Evolutionary conservation across 257 asterid genomes (phyloP).

Genomic region (Fraxinus anomala): DNA sequence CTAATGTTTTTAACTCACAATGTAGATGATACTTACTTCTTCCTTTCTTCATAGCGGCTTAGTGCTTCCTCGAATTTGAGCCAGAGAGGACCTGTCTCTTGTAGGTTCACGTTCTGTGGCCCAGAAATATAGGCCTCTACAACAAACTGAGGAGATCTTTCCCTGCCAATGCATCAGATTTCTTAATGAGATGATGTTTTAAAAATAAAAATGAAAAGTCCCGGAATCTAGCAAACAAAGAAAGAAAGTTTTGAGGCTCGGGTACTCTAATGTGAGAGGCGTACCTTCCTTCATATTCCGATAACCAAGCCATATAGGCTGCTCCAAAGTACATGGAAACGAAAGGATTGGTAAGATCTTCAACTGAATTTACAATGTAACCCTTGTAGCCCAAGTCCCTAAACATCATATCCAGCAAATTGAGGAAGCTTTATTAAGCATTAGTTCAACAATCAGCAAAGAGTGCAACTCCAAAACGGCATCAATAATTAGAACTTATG

Average conservation of each 20-base stretch:
- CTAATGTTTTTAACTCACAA: background rate
- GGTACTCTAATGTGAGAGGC: background rate
- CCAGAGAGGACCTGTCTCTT: slow-evolving; percentile 65
- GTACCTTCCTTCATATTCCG: slow-evolving; percentile 88
- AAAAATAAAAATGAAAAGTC: background rate
- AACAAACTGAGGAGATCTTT: slow-evolving; percentile 66
- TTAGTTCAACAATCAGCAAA: background rate
- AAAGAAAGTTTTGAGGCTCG: background rate
- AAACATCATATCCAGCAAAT: slow-evolving; percentile 31
- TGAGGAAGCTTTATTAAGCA: background rate
- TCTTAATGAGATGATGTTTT: background rate
- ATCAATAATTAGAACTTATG: background rate
- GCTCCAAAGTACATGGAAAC: slow-evolving; percentile 95
- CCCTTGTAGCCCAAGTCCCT: slow-evolving; percentile 78
- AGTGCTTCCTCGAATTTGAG: slow-evolving; percentile 67
- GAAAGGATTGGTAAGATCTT: slow-evolving; percentile 87
- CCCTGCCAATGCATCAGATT: slow-evolving; percentile 44
- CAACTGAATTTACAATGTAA: slow-evolving; percentile 68
- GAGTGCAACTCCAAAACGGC: background rate
- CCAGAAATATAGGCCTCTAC: slow-evolving; percentile 89
- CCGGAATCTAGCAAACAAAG: background rate
- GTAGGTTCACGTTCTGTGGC: slow-evolving; percentile 78
- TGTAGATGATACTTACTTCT: slow-evolving; percentile 40
- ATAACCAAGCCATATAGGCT: slow-evolving; percentile 84
- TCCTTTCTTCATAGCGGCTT: slow-evolving; percentile 48